phyloP scores from a whole-genome alignment of 1,139 yeast species.

The Williopsis jadinii region DNA sequence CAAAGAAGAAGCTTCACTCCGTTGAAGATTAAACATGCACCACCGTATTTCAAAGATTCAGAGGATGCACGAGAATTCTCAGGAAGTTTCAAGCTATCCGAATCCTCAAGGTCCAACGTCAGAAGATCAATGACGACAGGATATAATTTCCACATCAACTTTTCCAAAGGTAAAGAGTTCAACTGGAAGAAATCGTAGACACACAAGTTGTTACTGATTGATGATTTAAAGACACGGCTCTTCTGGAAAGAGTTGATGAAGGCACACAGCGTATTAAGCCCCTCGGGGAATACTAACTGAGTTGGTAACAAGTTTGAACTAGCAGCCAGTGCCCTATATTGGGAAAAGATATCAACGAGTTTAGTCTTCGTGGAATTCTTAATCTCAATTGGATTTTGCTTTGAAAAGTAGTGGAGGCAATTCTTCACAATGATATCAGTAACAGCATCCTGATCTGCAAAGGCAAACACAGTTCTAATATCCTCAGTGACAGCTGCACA shows the following conservation, averaged over 20 bases:
- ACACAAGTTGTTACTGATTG: constrained; percentile 50
- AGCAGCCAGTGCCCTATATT: constrained; percentile 56
- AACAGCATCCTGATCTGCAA: constrained; percentile 80
- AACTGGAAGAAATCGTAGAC: constrained; percentile 51
- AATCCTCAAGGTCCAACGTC: constrained; percentile 48
- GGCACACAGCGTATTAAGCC: constrained; percentile 66
- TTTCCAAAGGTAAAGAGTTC: constrained; percentile 49
- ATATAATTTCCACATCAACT: constrained; percentile 60
- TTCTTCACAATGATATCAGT: constrained; percentile 70
- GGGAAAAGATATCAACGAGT: constrained; percentile 66
- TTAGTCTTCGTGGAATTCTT: constrained; percentile 59
- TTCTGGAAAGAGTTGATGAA: constrained; percentile 67
- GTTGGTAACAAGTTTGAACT: constrained; percentile 44
- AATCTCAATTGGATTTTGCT: constrained; percentile 47
- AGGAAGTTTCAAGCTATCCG: constrained; percentile 45
- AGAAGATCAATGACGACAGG: constrained; percentile 80
- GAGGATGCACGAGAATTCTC: constrained; percentile 42
- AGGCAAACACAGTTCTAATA: constrained; percentile 66
- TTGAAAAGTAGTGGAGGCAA: constrained; percentile 27
- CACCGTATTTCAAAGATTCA: constrained; percentile 49
- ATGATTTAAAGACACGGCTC: constrained; percentile 48
- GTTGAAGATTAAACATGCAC: constrained; percentile 72
- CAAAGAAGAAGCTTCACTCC: constrained; percentile 59
- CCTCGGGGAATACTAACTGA: constrained; percentile 76
- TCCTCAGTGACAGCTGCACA: constrained; percentile 79